Conservation (phyloP, 192 early-diverging fungal genomes). For the Linnemannia schmuckeri region DNA sequence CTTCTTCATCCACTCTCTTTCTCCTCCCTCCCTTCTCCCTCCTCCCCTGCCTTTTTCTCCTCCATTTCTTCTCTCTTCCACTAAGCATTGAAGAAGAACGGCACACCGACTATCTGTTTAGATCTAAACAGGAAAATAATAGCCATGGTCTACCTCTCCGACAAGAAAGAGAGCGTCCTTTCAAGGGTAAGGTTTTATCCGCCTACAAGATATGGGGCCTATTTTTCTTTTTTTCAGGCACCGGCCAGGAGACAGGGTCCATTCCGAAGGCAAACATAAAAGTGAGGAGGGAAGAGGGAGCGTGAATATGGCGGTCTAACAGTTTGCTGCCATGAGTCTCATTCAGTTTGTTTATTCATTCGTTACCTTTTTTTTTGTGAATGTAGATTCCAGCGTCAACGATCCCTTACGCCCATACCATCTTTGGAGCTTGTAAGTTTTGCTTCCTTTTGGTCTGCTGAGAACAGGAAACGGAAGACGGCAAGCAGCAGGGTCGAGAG, state of each 20-base stretch:
- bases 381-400: constrained; percentile 42
- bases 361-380: no score
- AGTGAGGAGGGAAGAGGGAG: no score
- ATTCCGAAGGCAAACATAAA: no score
- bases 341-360: background rate
- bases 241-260: background rate
- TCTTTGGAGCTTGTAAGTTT: constrained; percentile 52
- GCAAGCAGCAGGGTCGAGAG: background rate
- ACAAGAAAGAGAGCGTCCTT: constrained; percentile 15
- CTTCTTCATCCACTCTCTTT: background rate
- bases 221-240: background rate
- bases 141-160: constrained; percentile 13
- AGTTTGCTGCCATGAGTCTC: no score
- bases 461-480: background rate
- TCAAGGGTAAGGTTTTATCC: constrained; percentile 10
- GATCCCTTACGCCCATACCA: constrained; percentile 42
- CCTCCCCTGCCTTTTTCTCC: background rate
- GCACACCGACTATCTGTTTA: background rate
- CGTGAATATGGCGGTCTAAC: background rate
- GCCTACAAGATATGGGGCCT: background rate
- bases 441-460: no score
- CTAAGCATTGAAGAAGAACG: background rate
- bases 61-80: background rate
- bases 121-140: background rate
- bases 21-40: background rate